Conservation (phyloP, 208 protist species). For the Wallacemonas rigidus region DNA sequence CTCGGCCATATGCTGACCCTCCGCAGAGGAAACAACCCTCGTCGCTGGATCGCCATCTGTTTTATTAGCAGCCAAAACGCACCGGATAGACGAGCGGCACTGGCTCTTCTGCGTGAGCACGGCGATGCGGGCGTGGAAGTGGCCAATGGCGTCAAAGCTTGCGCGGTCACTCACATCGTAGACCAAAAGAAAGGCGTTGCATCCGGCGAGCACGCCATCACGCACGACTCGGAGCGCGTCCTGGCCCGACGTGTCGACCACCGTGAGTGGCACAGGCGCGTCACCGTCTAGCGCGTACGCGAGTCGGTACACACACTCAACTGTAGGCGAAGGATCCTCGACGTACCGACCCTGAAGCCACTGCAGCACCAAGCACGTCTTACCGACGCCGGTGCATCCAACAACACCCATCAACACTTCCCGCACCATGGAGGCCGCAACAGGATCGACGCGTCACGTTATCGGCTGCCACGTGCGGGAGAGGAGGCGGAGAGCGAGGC, state of each 20-base stretch:
- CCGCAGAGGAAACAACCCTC: slow-evolving; percentile 40
- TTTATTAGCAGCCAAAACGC: slow-evolving; percentile 71
- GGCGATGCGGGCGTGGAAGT: slow-evolving; percentile 34
- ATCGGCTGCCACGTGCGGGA: no score
- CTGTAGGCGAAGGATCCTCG: slow-evolving; percentile 76
- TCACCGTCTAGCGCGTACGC: slow-evolving; percentile 69
- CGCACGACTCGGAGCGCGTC: slow-evolving; percentile 88
- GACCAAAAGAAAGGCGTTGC: slow-evolving; percentile 60
- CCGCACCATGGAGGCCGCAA: neutral
- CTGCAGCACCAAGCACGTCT: slow-evolving; percentile 76
- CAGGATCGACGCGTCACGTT: neutral
- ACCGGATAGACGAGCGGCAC: slow-evolving; percentile 18
- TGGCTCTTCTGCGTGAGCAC: neutral
- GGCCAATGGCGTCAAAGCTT: slow-evolving; percentile 63
- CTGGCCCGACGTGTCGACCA: slow-evolving; percentile 93
- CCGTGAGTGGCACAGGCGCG: slow-evolving; percentile 84
- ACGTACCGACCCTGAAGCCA: slow-evolving; percentile 74
- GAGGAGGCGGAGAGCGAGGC: no score
- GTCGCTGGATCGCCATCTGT: slow-evolving; percentile 40
- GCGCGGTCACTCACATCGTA: slow-evolving; percentile 76
- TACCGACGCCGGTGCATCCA: slow-evolving; percentile 59
- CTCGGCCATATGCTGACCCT: slow-evolving; percentile 39
- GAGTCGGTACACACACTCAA: slow-evolving; percentile 82
- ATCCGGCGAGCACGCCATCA: slow-evolving; percentile 48
- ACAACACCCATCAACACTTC: slow-evolving; percentile 49